These are phyloP conservation scores for Bipolaris victoriae DNA, from an alignment of 2,329 filamentous ascomycete species.

Conservation along the genomic window DNA sequence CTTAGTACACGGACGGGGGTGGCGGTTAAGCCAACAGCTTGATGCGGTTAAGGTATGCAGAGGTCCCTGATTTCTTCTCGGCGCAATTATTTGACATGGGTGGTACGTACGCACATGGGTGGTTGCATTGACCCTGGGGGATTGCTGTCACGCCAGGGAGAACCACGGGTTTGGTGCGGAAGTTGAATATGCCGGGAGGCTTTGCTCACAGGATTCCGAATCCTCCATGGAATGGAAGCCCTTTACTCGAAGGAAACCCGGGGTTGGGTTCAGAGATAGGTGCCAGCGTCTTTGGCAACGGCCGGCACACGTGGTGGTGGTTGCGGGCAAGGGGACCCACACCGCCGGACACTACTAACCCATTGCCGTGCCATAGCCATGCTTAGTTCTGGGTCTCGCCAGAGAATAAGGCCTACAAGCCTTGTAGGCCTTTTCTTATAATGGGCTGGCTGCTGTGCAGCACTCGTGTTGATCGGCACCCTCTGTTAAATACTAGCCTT, in stretches of 20 bases:
- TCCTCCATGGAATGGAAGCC: not conserved
- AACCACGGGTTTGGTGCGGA: not conserved
- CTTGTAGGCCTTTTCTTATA: slow-evolving; percentile 7
- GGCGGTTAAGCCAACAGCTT: not conserved
- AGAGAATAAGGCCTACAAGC: not conserved
- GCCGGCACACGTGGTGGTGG: not conserved
- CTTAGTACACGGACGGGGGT: not conserved
- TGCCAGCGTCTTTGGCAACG: too few species aligned
- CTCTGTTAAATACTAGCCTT: not conserved
- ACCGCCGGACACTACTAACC: slow-evolving; percentile 11
- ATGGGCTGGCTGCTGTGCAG: not conserved
- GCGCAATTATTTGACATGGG: not conserved
- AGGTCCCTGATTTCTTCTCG: not conserved
- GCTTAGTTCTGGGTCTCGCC: slow-evolving; percentile 3
- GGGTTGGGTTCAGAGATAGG: too few species aligned
- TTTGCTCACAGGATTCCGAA: not conserved
- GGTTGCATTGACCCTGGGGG: not conserved
- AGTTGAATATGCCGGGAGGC: not conserved
- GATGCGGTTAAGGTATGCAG: not conserved
- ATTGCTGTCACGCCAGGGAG: not conserved
- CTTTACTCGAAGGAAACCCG: too few species aligned
- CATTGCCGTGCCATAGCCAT: not conserved
- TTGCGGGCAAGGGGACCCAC: slow-evolving; percentile 2
- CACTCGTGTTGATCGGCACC: not conserved
- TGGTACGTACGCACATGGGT: not conserved